Evolutionary conservation across 805 yeast genomes (phyloP), one percentile per base, ranked within the genome.

Genomic region (Ogataea saltuana): DNA sequence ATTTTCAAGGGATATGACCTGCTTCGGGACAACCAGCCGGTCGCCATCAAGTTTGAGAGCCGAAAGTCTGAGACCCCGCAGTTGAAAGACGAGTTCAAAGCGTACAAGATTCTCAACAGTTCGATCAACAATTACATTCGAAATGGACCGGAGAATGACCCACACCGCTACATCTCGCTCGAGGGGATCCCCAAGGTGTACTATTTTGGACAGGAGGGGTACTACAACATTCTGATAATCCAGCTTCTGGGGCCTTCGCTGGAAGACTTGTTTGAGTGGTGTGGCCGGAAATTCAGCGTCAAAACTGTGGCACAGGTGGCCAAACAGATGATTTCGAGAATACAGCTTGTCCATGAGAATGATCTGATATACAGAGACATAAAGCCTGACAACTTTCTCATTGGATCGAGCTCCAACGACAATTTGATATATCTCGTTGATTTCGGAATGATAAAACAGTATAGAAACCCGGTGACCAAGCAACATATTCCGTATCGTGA

Each of bases 391-490:
- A 85, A 85, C 63, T 85, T 85, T 50, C 72, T 85, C 50, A 80
- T 85, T 57, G 88, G 89, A 1, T 82, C 83, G 51, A 83, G 79
- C 45, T 44, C 59, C 13, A 52, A 49, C 29, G 68, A 63, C 48
- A 85, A 85, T 60, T 65, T 76, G 37, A 83, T 85, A 31, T 86
- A 83, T 53, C 66, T 85, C 59, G 88, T 85, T 42, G 95, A 85
- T 65, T 86, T 82, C 57, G 95, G 95, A 47, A 85, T 85, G 95
- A 90, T 90, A 13, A 85, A 85, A 60, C 90, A 85, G 59, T 85
- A 80, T 60, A 70, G 93, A 56, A 90, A 86, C 57, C 90, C 91
- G 23, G 74, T 80, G 54, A 81, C 91, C 0, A 83, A 83, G 56
- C 85, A 78, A 51, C 95, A 85, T 64, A 85, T 85, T 45, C 93